Conservation (phyloP, 2,329 filamentous ascomycete species). For the Chaetomium sp. region DNA sequence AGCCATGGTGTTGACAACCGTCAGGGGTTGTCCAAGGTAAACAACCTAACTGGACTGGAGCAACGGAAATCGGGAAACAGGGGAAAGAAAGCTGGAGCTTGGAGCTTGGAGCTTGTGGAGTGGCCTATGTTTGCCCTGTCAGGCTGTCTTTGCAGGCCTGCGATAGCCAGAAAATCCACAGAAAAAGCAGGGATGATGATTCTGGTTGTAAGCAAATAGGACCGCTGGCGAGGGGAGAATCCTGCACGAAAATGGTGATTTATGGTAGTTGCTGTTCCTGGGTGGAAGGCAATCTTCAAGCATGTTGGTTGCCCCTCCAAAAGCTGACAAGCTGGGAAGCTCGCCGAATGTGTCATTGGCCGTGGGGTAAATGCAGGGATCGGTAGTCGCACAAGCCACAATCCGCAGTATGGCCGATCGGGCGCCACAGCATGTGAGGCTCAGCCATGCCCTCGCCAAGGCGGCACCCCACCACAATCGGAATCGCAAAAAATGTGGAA, state of each 20-base stretch:
- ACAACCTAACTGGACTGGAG: no score
- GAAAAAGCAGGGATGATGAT: no score
- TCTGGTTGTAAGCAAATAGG: not conserved
- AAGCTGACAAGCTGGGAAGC: constrained; percentile 7
- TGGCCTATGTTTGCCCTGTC: not conserved
- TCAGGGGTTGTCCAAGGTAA: constrained; percentile 2
- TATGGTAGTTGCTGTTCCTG: not conserved
- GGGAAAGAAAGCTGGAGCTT: no score
- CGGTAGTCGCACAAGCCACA: constrained; percentile 16
- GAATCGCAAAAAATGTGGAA: constrained; percentile 20
- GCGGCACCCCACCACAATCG: constrained; percentile 22
- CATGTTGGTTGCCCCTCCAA: constrained; percentile 8
- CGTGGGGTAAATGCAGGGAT: constrained; percentile 4
- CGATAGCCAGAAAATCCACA: not conserved
- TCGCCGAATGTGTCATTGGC: constrained; percentile 48
- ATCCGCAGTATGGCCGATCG: not conserved
- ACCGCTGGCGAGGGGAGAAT: not conserved
- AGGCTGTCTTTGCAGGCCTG: not conserved
- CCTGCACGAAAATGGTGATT: not conserved
- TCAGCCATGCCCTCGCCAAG: constrained; percentile 27
- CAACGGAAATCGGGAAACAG: constrained; percentile 1
- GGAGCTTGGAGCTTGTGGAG: not conserved
- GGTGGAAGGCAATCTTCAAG: not conserved
- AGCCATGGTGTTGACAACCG: constrained; percentile 21
- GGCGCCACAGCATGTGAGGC: constrained; percentile 22